Conservation (phyloP, 2,329 filamentous ascomycete species). For the Gyromitra esculenta region DNA sequence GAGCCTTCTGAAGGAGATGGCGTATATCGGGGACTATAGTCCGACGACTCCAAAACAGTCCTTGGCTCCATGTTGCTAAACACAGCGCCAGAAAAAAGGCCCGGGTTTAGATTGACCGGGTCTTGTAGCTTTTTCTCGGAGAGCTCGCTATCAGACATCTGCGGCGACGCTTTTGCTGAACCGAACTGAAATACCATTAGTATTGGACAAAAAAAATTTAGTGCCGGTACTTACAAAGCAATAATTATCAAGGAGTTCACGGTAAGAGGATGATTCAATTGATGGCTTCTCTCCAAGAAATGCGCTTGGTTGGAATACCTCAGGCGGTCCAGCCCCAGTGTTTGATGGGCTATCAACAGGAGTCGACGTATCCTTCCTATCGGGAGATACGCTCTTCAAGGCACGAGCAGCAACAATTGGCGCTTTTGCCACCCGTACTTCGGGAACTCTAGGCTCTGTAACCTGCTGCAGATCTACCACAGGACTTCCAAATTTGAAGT, state of each 20-base stretch:
- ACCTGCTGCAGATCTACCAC: conserved; percentile 41
- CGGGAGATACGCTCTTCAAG: conserved; percentile 21
- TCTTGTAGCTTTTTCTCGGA: conserved; percentile 45
- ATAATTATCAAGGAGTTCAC: conserved; percentile 98
- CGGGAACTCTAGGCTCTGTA: conserved; percentile 35
- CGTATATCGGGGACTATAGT: conserved; percentile 50
- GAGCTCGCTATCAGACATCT: conserved; percentile 40
- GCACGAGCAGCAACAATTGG: conserved; percentile 32
- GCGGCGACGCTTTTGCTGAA: conserved; percentile 55
- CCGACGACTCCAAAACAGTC: conserved; percentile 45
- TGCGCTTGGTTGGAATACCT: conserved; percentile 46
- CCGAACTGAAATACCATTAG: conserved; percentile 53
- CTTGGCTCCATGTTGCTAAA: conserved; percentile 40
- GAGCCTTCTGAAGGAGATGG: conserved; percentile 47
- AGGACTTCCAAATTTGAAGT: conserved; percentile 52
- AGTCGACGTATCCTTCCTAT: conserved; percentile 38
- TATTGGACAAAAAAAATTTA: conserved; percentile 20
- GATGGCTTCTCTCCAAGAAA: conserved; percentile 69
- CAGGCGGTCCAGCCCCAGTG: conserved; percentile 46
- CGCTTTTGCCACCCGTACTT: conserved; percentile 24
- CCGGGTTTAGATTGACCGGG: conserved; percentile 26
- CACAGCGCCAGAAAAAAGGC: conserved; percentile 48
- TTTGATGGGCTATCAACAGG: conserved; percentile 46
- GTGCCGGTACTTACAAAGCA: conserved; percentile 90
- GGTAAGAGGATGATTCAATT: conserved; percentile 88